Percentiles rank a stretch among this genome's conserved stretches.
Conservation (phyloP, 306 rosid genomes). For the Pyrus pyrifolia region DNA sequence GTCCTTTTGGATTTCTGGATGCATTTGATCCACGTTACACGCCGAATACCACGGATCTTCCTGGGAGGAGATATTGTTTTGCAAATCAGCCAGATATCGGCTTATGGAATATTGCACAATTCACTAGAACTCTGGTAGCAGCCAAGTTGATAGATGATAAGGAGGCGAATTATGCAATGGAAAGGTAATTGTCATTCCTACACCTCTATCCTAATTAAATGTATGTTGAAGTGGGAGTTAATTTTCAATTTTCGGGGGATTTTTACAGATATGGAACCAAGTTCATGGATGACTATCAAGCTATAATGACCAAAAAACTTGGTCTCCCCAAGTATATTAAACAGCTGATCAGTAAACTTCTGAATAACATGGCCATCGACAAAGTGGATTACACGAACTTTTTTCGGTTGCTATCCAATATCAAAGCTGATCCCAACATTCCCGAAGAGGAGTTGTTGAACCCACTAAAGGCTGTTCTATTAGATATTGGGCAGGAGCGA, state of each 20-base stretch:
- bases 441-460: constrained; percentile 60
- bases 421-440: constrained; percentile 72
- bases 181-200: constrained; percentile 58
- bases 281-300: constrained; percentile 97
- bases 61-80: constrained; percentile 96
- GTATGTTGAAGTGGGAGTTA: neutral
- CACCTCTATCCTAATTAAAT: neutral
- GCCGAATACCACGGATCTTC: constrained; percentile 97
- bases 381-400: constrained; percentile 97
- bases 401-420: constrained; percentile 72
- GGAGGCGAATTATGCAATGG: constrained; percentile 93
- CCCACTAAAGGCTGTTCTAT: constrained; percentile 77
- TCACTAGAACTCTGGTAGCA: constrained; percentile 54
- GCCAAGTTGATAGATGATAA: constrained; percentile 77
- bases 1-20: constrained; percentile 98
- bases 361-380: constrained; percentile 90
- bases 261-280: constrained; percentile 70
- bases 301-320: constrained; percentile 87
- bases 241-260: constrained; percentile 19
- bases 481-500: constrained; percentile 96
- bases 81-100: constrained; percentile 98
- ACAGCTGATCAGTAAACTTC: constrained; percentile 82
- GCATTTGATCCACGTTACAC: constrained; percentile 98
- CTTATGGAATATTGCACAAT: constrained; percentile 90
- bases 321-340: constrained; percentile 91